These are phyloP conservation scores for Tricholoma matsutake DNA, from an alignment of 768 basidiomycete genomes.

Conservation along the genomic window DNA sequence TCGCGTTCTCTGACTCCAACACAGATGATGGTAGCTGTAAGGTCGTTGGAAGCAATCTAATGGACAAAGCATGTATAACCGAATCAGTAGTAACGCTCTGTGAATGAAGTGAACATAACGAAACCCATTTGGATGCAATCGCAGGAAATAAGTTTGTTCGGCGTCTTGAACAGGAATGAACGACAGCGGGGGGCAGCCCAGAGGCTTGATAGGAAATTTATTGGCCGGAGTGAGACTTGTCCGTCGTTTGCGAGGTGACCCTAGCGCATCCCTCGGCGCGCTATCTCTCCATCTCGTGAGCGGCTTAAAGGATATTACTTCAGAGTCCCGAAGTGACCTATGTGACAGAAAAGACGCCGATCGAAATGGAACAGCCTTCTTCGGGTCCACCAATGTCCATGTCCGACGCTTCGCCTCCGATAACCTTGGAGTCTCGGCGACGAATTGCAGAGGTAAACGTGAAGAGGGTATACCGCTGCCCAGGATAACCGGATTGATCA, in stretches of 20 bases:
- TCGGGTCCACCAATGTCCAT: constrained; percentile 33
- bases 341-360: constrained; percentile 16
- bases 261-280: not conserved
- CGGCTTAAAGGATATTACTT: not conserved
- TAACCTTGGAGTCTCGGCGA: constrained; percentile 11
- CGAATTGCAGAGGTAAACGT: constrained; percentile 27
- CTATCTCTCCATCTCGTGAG: constrained; percentile 1
- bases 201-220: not conserved
- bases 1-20: not conserved
- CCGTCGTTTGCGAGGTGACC: not conserved
- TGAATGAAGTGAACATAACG: not conserved
- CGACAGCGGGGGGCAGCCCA: constrained; percentile 21
- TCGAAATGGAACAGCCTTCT: constrained; percentile 26
- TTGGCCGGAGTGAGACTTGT: not conserved
- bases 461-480: constrained; percentile 5
- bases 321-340: not conserved
- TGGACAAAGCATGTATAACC: not conserved
- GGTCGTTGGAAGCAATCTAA: not conserved
- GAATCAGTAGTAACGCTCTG: not conserved
- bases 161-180: constrained; percentile 29
- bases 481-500: constrained; percentile 11
- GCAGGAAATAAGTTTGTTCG: constrained; percentile 20
- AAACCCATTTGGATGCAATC: constrained; percentile 8
- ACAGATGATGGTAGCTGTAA: not conserved
- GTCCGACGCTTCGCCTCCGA: constrained; percentile 8